phyloP scores from a whole-genome alignment of 495 filamentous ascomycete species.

The Saxophila tyrrhenica region DNA sequence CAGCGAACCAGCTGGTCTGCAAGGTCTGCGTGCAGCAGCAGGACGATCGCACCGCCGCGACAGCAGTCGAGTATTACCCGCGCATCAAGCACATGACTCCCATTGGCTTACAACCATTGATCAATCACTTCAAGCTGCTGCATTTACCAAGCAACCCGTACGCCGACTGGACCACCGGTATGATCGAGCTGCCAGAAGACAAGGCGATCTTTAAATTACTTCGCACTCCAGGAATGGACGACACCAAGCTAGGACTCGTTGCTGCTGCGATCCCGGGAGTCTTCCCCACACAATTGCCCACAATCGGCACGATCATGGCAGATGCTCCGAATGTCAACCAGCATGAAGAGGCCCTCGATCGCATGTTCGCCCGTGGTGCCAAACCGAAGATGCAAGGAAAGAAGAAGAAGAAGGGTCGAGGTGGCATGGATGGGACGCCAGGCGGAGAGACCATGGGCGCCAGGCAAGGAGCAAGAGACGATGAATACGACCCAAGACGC shows the following conservation, averaged over 20 bases:
- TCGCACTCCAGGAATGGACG: conserved; percentile 43
- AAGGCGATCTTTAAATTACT: conserved; percentile 38
- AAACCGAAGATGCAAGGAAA: conserved; percentile 4
- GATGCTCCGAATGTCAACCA: not conserved
- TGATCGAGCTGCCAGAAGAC: conserved; percentile 55
- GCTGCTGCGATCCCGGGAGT: conserved; percentile 43
- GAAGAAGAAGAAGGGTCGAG: conserved; percentile 14
- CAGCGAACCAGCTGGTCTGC: conserved; percentile 52
- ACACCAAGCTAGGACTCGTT: conserved; percentile 43
- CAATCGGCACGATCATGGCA: conserved; percentile 7
- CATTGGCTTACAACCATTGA: conserved; percentile 49
- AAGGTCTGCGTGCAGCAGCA: conserved; percentile 40
- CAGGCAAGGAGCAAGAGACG: conserved; percentile 22
- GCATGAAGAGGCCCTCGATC: not conserved
- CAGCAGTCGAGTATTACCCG: conserved; percentile 20
- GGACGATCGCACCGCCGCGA: conserved; percentile 7
- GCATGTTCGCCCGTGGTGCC: conserved; percentile 9
- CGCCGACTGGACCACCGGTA: conserved; percentile 54
- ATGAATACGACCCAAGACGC: conserved; percentile 36
- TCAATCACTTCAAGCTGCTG: conserved; percentile 54
- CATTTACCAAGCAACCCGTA: conserved; percentile 35
- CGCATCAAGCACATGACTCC: conserved; percentile 34
- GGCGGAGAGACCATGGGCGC: not conserved
- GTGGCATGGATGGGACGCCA: not conserved
- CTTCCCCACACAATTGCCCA: conserved; percentile 11